Evolutionary conservation across 345 rosid species (phyloP).

Genomic region (Carallia pectinifolia): DNA sequence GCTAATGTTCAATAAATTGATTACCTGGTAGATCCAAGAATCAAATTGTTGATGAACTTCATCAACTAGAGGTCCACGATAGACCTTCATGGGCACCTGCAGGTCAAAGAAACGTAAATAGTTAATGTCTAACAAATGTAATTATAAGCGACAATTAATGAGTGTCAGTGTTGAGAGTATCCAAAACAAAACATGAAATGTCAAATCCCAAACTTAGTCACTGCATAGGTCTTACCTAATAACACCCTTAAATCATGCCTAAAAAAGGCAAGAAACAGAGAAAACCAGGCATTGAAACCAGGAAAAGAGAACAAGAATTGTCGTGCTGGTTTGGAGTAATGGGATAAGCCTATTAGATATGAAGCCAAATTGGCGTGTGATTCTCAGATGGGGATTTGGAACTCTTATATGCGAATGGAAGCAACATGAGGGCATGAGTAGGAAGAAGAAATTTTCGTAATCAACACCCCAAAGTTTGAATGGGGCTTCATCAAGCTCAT

Average conservation of each 20-base stretch:
- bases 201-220: neutral
- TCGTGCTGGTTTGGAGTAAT: too few species aligned
- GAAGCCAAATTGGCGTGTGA: neutral
- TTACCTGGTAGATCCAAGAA: slow-evolving; percentile 80
- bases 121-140: too few species aligned
- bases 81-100: slow-evolving; percentile 58
- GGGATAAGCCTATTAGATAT: neutral
- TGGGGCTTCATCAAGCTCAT: too few species aligned
- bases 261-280: too few species aligned
- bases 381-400: too few species aligned
- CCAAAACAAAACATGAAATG: neutral
- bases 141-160: neutral
- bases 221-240: too few species aligned
- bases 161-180: neutral
- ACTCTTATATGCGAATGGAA: neutral
- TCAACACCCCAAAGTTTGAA: too few species aligned
- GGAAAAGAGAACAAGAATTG: too few species aligned
- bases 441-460: too few species aligned
- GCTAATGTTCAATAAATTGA: neutral
- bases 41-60: slow-evolving; percentile 79
- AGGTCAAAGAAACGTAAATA: slow-evolving; percentile 5
- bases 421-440: neutral
- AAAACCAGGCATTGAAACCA: too few species aligned
- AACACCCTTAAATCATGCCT: too few species aligned
- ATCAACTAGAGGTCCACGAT: slow-evolving; percentile 62